Percentiles rank a stretch among this genome's conserved stretches.
Evolutionary conservation across 164 flowering plant genomes (phyloP).

Genomic region (Magnolia officinalis): DNA sequence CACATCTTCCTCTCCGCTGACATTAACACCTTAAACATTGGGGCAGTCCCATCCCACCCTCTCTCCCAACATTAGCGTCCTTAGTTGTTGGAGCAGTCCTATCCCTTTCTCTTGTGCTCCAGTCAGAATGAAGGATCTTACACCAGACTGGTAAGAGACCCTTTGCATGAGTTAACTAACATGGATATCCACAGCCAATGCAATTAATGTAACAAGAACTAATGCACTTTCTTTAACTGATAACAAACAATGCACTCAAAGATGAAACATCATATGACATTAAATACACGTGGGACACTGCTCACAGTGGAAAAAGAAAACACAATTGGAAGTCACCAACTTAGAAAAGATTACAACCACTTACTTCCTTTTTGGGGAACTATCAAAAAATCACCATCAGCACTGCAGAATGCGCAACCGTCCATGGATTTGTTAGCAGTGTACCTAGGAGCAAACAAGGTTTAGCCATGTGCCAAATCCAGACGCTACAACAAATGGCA

Average conservation of each 20-base stretch:
- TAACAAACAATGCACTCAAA: not conserved
- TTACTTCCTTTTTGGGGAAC: constrained; percentile 95
- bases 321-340: not conserved
- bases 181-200: not conserved
- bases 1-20: no score
- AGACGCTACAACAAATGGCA: not conserved
- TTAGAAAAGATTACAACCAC: constrained; percentile 21
- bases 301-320: not conserved
- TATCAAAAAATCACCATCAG: constrained; percentile 94
- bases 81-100: no score
- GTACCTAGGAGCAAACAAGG: constrained; percentile 51
- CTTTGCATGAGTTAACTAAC: not conserved
- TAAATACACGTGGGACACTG: not conserved
- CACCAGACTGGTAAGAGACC: not conserved
- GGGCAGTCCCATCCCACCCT: no score
- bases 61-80: no score
- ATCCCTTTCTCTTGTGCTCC: no score
- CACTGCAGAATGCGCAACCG: constrained; percentile 85
- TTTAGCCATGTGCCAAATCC: not conserved
- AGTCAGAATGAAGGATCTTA: no score
- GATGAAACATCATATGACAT: not conserved
- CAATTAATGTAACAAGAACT: not conserved
- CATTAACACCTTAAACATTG: no score
- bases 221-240: not conserved
- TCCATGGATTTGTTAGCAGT: constrained; percentile 91